Conservation (phyloP, 768 basidiomycete species). For the Botryobasidium botryosum region DNA sequence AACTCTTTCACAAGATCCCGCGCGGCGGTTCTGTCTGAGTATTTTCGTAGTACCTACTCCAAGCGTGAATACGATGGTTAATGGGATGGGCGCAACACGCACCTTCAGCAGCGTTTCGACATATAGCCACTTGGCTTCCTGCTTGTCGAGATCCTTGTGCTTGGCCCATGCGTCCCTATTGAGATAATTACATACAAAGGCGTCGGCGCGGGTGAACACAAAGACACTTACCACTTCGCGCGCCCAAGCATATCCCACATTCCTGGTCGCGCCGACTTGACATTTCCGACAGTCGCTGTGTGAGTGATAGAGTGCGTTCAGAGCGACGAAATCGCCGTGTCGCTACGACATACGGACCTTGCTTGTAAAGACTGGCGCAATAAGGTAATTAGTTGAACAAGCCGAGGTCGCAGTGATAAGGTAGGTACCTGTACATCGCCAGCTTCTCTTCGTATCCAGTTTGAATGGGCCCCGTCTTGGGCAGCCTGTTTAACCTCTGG, state of each 20-base stretch:
- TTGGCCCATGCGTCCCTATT: conserved; percentile 93
- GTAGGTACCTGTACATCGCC: conserved; percentile 67
- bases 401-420: not conserved
- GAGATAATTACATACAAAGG: not conserved
- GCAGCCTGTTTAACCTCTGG: conserved; percentile 29
- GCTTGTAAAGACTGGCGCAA: conserved; percentile 65
- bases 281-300: conserved; percentile 80
- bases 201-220: not conserved
- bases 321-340: not conserved
- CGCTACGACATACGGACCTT: conserved; percentile 35
- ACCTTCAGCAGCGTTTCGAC: conserved; percentile 79
- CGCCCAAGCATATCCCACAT: conserved; percentile 84
- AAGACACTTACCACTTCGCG: conserved; percentile 74
- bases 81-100: not conserved
- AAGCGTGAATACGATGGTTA: not conserved
- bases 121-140: conserved; percentile 78
- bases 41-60: conserved; percentile 53
- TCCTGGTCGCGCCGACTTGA: conserved; percentile 57
- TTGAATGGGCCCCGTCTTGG: conserved; percentile 89
- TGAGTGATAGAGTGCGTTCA: not conserved
- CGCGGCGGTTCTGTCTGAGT: conserved; percentile 69
- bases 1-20: conserved; percentile 60
- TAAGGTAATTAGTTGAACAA: not conserved
- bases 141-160: conserved; percentile 60
- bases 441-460: conserved; percentile 93